phyloP scores from a whole-genome alignment of 768 basidiomycete genomes.

The Rhizopogon vesiculosus region DNA sequence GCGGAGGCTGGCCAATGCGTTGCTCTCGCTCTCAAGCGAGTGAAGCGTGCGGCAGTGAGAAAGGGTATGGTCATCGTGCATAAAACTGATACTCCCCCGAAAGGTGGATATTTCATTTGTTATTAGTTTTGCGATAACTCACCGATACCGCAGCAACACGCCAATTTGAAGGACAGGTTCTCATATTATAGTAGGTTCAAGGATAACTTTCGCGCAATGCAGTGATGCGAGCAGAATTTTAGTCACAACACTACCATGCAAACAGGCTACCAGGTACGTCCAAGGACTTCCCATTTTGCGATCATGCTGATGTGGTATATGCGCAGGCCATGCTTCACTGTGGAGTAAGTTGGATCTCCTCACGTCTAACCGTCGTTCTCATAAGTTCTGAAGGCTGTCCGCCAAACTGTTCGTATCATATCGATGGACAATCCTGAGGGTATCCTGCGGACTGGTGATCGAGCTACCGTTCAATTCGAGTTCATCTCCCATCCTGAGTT shows the following conservation, averaged over 20 bases:
- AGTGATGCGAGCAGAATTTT: not conserved
- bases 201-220: not conserved
- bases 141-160: slow-evolving; percentile 50
- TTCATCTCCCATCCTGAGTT: slow-evolving; percentile 92
- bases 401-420: slow-evolving; percentile 90
- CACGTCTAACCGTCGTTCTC: not conserved
- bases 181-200: slow-evolving; percentile 78
- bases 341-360: slow-evolving; percentile 47
- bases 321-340: slow-evolving; percentile 87
- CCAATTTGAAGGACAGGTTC: slow-evolving; percentile 89
- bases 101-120: slow-evolving; percentile 40
- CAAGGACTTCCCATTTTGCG: not conserved
- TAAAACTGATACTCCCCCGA: slow-evolving; percentile 73
- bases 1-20: slow-evolving; percentile 98
- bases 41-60: slow-evolving; percentile 72
- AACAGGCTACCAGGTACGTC: slow-evolving; percentile 80
- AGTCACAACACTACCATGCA: slow-evolving; percentile 93
- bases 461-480: slow-evolving; percentile 91
- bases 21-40: slow-evolving; percentile 86
- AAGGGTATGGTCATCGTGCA: slow-evolving; percentile 95
- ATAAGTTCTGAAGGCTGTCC: slow-evolving; percentile 56
- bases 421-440: slow-evolving; percentile 88
- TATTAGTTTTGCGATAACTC: not conserved
- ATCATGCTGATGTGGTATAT: not conserved
- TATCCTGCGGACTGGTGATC: slow-evolving; percentile 89